A percentile compares a stretch with the other conserved stretches of the same genome.
Conservation (phyloP, 2,329 filamentous ascomycete genomes). For the Dryadomyces sulphureus region DNA sequence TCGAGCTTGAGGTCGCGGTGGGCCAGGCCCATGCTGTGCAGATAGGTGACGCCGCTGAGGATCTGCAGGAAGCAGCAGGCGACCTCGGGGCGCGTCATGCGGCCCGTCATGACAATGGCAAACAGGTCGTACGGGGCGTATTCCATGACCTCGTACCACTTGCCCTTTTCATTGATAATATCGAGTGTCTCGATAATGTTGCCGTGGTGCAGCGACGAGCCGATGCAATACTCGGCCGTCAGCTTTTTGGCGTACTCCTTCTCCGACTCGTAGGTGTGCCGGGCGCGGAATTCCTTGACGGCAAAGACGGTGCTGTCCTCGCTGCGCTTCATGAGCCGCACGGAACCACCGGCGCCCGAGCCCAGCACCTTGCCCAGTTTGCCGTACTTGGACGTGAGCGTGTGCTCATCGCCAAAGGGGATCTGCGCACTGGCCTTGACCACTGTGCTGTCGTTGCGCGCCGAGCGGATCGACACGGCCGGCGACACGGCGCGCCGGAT, state of each 20-base stretch:
- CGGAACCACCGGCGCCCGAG: conserved; percentile 86
- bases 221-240: conserved; percentile 95
- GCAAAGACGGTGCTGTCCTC: conserved; percentile 90
- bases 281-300: conserved; percentile 88
- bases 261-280: conserved; percentile 85
- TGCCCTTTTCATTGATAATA: conserved; percentile 83
- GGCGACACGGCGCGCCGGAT: conserved; percentile 54
- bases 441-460: conserved; percentile 26
- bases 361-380: conserved; percentile 91
- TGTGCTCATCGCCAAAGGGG: conserved; percentile 90
- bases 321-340: conserved; percentile 83
- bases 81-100: conserved; percentile 85
- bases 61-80: conserved; percentile 90
- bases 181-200: conserved; percentile 98
- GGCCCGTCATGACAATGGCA: conserved; percentile 96
- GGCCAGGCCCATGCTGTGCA: conserved; percentile 88
- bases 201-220: conserved; percentile 89
- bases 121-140: conserved; percentile 94
- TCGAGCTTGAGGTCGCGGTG: conserved; percentile 94
- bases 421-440: conserved; percentile 45
- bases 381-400: conserved; percentile 79
- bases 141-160: conserved; percentile 99
- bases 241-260: conserved; percentile 97
- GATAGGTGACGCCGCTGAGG: conserved; percentile 80
- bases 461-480: conserved; percentile 36